These are phyloP conservation scores for Bothriochloa decipiens DNA, from an alignment of 176 grass and related monocot species.

Conservation along the genomic window DNA sequence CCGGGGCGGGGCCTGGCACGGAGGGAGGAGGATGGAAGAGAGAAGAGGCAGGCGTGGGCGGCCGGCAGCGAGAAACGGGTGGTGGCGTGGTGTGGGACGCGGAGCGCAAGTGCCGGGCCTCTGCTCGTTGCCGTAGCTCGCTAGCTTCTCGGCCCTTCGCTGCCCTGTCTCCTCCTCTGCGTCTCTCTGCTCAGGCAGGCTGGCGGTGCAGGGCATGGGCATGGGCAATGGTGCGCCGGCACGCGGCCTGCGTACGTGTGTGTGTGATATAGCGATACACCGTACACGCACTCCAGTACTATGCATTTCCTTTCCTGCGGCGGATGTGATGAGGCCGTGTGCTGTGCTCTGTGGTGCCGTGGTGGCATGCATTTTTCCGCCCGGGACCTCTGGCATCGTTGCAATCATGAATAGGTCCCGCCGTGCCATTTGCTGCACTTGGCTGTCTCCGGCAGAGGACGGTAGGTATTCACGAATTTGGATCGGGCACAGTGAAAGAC, in stretches of 20 bases:
- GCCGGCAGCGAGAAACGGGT: background rate
- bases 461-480: no score
- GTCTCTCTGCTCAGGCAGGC: background rate
- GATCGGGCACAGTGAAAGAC: no score
- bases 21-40: background rate
- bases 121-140: slow-evolving; percentile 26
- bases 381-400: background rate
- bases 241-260: slow-evolving; percentile 50
- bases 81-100: background rate
- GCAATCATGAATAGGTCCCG: background rate
- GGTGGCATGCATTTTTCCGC: background rate
- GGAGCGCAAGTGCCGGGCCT: slow-evolving; percentile 36
- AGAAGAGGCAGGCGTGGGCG: background rate
- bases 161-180: background rate
- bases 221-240: slow-evolving; percentile 28
- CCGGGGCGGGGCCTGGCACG: background rate
- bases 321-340: no score
- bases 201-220: no score
- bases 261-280: slow-evolving; percentile 35
- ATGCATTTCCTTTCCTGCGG: background rate
- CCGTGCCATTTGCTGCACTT: no score
- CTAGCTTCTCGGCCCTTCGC: slow-evolving; percentile 37
- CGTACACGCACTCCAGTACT: background rate
- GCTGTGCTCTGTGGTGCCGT: no score
- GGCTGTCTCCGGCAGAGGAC: no score